A percentile compares a stretch with the other conserved stretches of the same genome.
Conservation (phyloP, 768 basidiomycete species). For the Baorangia bicolor region DNA sequence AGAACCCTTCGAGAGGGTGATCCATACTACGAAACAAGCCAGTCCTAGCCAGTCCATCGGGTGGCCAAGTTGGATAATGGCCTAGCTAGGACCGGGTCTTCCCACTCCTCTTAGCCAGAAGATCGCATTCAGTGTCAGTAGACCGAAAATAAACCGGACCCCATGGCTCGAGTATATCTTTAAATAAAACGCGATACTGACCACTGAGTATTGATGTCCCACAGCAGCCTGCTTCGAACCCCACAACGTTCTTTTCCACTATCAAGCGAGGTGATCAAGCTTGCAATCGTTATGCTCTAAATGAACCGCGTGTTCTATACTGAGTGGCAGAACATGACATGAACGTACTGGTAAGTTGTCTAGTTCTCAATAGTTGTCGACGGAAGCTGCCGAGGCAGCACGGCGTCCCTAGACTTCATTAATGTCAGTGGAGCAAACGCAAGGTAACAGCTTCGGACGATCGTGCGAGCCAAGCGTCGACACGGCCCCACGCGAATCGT, state of each 20-base stretch:
- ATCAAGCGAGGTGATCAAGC: constrained; percentile 18
- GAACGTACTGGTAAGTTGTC: not conserved
- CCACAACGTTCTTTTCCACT: constrained; percentile 25
- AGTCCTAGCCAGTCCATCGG: not conserved
- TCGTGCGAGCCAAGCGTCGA: constrained; percentile 3
- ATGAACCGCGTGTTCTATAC: constrained; percentile 5
- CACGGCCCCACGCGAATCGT: not conserved
- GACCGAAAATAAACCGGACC: constrained; percentile 1
- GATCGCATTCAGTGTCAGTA: not conserved
- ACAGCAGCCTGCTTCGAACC: constrained; percentile 19
- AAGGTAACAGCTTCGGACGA: not conserved
- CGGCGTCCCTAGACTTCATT: not conserved
- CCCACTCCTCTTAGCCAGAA: not conserved
- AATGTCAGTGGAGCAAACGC: not conserved
- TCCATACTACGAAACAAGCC: not conserved
- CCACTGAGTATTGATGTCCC: constrained; percentile 8
- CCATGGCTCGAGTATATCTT: constrained; percentile 1
- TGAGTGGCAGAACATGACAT: constrained; percentile 2
- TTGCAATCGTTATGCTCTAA: constrained; percentile 1
- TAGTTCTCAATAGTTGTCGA: not conserved
- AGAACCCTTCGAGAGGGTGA: not conserved
- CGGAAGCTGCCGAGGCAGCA: constrained; percentile 3
- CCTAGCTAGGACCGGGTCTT: not conserved
- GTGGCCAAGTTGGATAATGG: not conserved
- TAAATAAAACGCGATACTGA: constrained; percentile 4